These are phyloP conservation scores for Alternaria sp. DNA, from an alignment of 2,329 filamentous ascomycete species.

Conservation along the genomic window DNA sequence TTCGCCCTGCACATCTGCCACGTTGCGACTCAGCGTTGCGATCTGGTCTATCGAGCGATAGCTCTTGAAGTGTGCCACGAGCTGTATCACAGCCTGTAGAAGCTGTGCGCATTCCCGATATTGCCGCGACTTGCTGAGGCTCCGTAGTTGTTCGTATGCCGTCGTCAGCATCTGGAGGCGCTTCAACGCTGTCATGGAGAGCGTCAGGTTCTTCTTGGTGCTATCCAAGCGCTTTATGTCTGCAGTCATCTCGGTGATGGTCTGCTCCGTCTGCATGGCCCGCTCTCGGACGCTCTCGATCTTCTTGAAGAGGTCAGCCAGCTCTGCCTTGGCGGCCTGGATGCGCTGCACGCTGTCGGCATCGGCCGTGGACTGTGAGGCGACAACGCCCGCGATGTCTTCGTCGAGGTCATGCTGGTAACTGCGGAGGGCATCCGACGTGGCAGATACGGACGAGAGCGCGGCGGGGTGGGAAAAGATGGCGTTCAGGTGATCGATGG, in stretches of 20 bases:
- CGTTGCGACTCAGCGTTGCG: constrained; percentile 87
- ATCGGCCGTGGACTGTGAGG: constrained; percentile 81
- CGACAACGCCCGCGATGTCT: constrained; percentile 75
- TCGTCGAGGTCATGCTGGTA: constrained; percentile 84
- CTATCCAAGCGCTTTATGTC: constrained; percentile 97
- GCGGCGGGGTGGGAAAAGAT: constrained; percentile 91
- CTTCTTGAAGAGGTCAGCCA: constrained; percentile 88
- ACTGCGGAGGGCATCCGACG: constrained; percentile 73
- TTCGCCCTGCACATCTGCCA: constrained; percentile 90
- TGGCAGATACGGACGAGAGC: constrained; percentile 75
- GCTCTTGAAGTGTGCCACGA: constrained; percentile 98
- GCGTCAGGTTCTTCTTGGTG: constrained; percentile 93
- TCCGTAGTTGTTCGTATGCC: constrained; percentile 94
- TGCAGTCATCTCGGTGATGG: constrained; percentile 98
- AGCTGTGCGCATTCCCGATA: constrained; percentile 95
- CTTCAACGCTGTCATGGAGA: constrained; percentile 98
- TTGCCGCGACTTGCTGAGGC: constrained; percentile 82
- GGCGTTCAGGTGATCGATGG: constrained; percentile 88
- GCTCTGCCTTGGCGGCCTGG: constrained; percentile 86
- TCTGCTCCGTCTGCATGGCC: constrained; percentile 89
- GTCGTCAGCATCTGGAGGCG: constrained; percentile 98
- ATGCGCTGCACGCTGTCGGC: constrained; percentile 89
- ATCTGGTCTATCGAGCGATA: constrained; percentile 99
- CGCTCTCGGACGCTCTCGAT: constrained; percentile 91
- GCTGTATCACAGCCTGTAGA: constrained; percentile 91